Base-by-base conservation (phyloP, 2,329 filamentous ascomycete genomes). In the Xylaria sp. region DNA sequence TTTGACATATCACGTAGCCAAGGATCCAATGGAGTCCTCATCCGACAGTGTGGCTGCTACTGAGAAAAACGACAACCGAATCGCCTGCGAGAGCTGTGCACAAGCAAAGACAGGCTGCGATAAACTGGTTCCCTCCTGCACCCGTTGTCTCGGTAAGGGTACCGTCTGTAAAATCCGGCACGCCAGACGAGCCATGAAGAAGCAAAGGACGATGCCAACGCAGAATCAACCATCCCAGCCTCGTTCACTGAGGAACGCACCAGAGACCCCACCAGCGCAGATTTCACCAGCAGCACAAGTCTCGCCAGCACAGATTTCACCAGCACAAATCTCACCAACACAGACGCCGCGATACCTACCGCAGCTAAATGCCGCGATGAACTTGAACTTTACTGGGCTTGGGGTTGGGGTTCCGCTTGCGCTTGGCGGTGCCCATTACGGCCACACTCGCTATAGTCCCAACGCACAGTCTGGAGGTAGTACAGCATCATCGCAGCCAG, bases 81-180 rank as follows among this genome's bases (percentile, higher is more conserved):
- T 82, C 63, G 78, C 79, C 2, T 82, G 79, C 67, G 71, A 75
- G 49, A 78, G 78, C 61, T 82, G 79, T 59, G 77, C 79, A 35
- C 78, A 73, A 63, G 79, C 79, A 37, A 81, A 82, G 69, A 80
- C 78, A 1, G 78, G 76, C 6, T 82, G 79, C 58, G 79, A 81
- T 60, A 82, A 81, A 66, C 71, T 73, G 57, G 74, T 78, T 1
- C 79, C 79, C 13, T 13, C 37, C 0, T 82, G 79, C 63, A 73
- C 76, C n/a, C 73, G 78, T 58, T 82, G 79, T 59, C 69, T 73
- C 4, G 77, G 80, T 50, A 81, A 81, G 68, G 76, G 75, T 58
- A 68, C 81, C n/a, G 68, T 73, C 1, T 78, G 81, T 64, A 76
- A 75, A 3, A 76, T 78, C 1, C 74, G 81, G 11, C 83, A 78